These are phyloP conservation scores for Fragaria iinumae DNA, from an alignment of 306 rosid species.

Conservation along the genomic window DNA sequence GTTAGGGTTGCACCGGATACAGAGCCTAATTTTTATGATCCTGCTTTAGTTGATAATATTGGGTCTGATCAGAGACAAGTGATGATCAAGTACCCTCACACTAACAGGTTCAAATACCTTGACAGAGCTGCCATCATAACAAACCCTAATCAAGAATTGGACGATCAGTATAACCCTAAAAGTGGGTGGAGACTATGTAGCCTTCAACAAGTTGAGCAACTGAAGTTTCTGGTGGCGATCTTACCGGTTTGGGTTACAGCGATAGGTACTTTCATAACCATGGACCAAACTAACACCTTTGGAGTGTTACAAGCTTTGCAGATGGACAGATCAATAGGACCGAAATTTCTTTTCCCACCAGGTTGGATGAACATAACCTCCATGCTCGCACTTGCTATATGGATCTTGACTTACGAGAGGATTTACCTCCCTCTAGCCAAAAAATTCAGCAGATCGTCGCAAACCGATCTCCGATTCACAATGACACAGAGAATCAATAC, in stretches of 20 bases:
- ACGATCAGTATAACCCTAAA: slow-evolving; percentile 39
- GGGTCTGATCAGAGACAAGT: slow-evolving; percentile 5
- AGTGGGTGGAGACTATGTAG: slow-evolving; percentile 69
- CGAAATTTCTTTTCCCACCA: slow-evolving; percentile 62
- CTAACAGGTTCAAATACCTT: slow-evolving; percentile 53
- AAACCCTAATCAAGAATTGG: slow-evolving; percentile 41
- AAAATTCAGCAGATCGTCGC: slow-evolving; percentile 1
- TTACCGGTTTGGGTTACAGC: slow-evolving; percentile 72
- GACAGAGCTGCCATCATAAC: slow-evolving; percentile 65
- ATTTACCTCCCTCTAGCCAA: slow-evolving; percentile 38
- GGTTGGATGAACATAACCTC: slow-evolving; percentile 63
- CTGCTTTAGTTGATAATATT: slow-evolving; percentile 10
- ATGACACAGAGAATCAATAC: slow-evolving; percentile 47
- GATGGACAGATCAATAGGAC: slow-evolving; percentile 49
- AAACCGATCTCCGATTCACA: slow-evolving; percentile 32
- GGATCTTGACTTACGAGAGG: slow-evolving; percentile 65
- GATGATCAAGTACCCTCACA: slow-evolving; percentile 31
- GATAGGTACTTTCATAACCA: slow-evolving; percentile 50
- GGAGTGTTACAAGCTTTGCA: slow-evolving; percentile 74
- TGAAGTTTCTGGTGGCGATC: slow-evolving; percentile 61
- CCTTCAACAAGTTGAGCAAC: slow-evolving; percentile 68
- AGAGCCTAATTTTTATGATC: slow-evolving; percentile 35
- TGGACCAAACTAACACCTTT: slow-evolving; percentile 66
- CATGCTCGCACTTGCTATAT: slow-evolving; percentile 68
- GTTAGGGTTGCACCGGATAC: slow-evolving; percentile 2